Evolutionary conservation across 2,329 filamentous ascomycete species (phyloP), one percentile per base, ranked within the genome.

Genomic region (Phialophora tarda): DNA sequence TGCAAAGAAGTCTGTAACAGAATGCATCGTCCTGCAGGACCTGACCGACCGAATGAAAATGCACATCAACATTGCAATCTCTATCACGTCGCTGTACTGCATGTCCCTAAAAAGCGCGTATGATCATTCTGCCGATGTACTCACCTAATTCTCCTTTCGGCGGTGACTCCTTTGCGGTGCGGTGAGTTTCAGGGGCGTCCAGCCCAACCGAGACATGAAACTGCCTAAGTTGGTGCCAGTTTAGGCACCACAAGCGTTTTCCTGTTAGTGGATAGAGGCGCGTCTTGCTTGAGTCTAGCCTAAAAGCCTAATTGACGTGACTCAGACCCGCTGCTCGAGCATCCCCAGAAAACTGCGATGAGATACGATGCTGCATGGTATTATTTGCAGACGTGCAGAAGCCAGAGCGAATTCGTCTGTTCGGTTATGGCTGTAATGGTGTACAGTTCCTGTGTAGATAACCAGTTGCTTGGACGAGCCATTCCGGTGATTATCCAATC

Each of bases 1-100:
- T 26, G 48, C 48, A 53, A 26, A 28, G 48, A 53, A 53, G 48
- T 53, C 48, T 53, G 23, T 53, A 53, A 26, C 48, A 26, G 48
- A 53, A 53, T 24, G 6, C 5, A 12, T 24, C 23, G 11, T 26
- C 48, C n/a, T 26, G 48, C 48, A 53, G 48, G 6, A 26, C 8
- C 21, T 53, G n/a, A 4, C 7, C 48, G 23, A 28, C 48, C 48
- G 10, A 53, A 53, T 53, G 3, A 28, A 3, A 53, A 53, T 26
- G 3, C 26, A 24, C 21, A 53, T 53, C 48, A 53, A 53, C 48
- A 53, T 53, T 12, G 23, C 21, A 24, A 24, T 28, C 26, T 53
- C 48, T 10, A 53, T 53, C 23, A 21, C 17, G 14, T n/a, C 17
- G 38, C 17, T 8, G 1, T n/a, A n/a, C 38, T 21, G 38, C 38